phyloP scores from a whole-genome alignment of 108 stramenopile species.

The Nitzschia sp. region DNA sequence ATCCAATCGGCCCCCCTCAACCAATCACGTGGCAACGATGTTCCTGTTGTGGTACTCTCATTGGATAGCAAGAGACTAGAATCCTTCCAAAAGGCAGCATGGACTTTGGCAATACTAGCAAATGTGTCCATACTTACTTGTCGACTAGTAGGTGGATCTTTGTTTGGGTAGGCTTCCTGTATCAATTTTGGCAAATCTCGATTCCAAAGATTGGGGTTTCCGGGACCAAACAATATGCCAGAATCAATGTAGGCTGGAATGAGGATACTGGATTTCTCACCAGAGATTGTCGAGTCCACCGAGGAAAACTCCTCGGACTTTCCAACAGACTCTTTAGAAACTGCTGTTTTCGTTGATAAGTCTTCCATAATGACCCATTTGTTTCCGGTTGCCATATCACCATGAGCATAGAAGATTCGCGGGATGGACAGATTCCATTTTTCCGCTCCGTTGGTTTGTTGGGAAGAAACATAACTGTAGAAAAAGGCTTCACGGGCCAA shows the following conservation, averaged over 20 bases:
- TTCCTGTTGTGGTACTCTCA: neutral
- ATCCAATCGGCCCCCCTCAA: constrained; percentile 52
- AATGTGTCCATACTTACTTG: constrained; percentile 33
- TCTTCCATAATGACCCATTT: constrained; percentile 58
- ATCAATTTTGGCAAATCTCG: constrained; percentile 14
- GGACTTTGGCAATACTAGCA: constrained; percentile 26
- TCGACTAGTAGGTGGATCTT: neutral
- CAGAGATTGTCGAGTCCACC: neutral
- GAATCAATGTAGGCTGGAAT: constrained; percentile 32
- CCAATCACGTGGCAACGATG: neutral
- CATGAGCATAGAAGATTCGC: constrained; percentile 44
- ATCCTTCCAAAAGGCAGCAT: constrained; percentile 50
- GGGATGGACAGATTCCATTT: constrained; percentile 25
- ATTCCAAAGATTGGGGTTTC: constrained; percentile 48
- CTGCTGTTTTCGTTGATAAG: constrained; percentile 10
- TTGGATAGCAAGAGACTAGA: constrained; percentile 6
- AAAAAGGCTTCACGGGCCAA: constrained; percentile 60
- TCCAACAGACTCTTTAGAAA: neutral
- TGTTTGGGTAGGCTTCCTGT: neutral
- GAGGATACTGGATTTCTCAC: neutral
- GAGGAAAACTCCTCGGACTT: neutral
- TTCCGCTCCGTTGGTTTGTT: neutral
- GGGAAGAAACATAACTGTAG: constrained; percentile 37
- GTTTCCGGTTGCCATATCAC: constrained; percentile 40
- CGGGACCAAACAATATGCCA: constrained; percentile 46